Conservation (phyloP, 164 flowering plant genomes). For the Chimonanthus salicifolius region DNA sequence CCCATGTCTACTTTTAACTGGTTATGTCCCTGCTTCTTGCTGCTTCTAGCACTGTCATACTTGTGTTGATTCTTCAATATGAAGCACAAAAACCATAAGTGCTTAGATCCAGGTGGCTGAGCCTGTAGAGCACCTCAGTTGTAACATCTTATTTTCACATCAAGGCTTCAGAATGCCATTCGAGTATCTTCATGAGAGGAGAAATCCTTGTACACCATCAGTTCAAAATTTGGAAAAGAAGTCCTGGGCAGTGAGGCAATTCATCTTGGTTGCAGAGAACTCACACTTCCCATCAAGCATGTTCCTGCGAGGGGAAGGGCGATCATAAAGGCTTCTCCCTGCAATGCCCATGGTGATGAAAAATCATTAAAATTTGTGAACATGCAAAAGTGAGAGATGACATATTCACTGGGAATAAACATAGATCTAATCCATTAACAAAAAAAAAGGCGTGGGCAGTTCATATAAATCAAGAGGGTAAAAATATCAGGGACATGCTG, state of each 20-base stretch:
- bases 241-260: not conserved
- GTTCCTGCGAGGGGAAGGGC: not conserved
- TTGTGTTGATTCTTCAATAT: not conserved
- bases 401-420: not conserved
- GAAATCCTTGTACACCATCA: no score
- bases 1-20: not conserved
- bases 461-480: no score
- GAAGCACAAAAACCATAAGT: not conserved
- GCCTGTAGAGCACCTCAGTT: not conserved
- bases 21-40: not conserved
- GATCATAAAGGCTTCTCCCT: not conserved
- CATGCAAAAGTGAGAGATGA: not conserved
- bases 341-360: not conserved
- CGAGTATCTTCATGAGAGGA: not conserved
- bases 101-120: not conserved
- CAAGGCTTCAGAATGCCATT: not conserved
- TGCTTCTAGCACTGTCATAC: not conserved
- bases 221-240: not conserved
- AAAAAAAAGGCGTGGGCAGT: no score
- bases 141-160: not conserved
- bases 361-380: not conserved
- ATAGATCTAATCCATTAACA: not conserved
- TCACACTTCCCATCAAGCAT: not conserved
- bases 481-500: no score
- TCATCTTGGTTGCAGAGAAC: not conserved